Evolutionary conservation across 331 rosid genomes (phyloP), one percentile per base, ranked within the genome.

Genomic region (Prunus yedoensis): DNA sequence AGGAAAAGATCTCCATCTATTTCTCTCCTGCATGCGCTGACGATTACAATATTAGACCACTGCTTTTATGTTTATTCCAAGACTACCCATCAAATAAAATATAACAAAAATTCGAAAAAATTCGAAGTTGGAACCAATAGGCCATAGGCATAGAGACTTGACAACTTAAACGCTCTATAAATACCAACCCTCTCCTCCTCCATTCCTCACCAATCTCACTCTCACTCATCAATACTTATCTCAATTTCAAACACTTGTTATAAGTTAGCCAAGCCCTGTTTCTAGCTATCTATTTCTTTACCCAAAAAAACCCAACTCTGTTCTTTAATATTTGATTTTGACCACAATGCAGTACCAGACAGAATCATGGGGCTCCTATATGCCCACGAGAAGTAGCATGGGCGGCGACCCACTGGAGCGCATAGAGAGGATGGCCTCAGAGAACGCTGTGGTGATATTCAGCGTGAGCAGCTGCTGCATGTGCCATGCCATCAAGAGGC

Each of bases 381-480:
- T 76, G 53, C 41, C 68, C 13, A 50, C 74, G 41, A 52, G 56
- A 52, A 56, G 51, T 28, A 8, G 49, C n/a, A 28, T 45, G 10
- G 78, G 41, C 23, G 78, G 21, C 15, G 84, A 82, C 63, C 80
- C 78, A 8, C 10, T 82, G 56, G 81, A 77, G 74, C 73, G 79
- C 30, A 77, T 85, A 65, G 78, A 77, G 84, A 63, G 80, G 43
- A 13, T 85, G 80, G 89, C 82, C 3, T 73, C 85, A 1, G 89
- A 82, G 70, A 82, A 50, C 70, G 89, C 89, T n/a, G 86, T 85
- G 53, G 89, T 85, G 50, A 82, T 85, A 57, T 85, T 85, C 78
- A 85, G 89, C 77, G 15, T 79, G 1, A 85, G 89, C 80, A 82
- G 74, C 15, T 85, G 89, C 62, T 85, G 89, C 67, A 85, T 85